Evolutionary conservation across 116 monocot genomes (phyloP).

Genomic region (Thalassia testudinum): DNA sequence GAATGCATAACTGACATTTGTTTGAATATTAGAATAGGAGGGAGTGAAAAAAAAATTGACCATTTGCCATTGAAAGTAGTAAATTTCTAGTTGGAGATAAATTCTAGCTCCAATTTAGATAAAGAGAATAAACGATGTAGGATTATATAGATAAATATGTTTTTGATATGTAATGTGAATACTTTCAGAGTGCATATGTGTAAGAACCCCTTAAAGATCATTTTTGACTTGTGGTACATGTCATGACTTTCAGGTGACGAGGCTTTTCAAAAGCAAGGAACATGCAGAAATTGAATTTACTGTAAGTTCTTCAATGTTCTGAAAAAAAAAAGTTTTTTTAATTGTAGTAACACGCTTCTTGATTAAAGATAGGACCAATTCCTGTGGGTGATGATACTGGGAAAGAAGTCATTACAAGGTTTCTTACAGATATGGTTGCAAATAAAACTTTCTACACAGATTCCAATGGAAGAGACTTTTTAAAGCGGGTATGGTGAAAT

Average conservation of each 20-base stretch:
- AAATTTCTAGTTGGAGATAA: too few relatives aligned
- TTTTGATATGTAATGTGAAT: too few relatives aligned
- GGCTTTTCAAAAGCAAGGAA: slow-evolving; percentile 65
- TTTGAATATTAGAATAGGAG: too few relatives aligned
- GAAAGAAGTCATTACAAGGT: slow-evolving; percentile 57
- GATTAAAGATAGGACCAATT: slow-evolving; percentile 62
- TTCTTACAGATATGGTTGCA: slow-evolving; percentile 60
- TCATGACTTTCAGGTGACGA: slow-evolving; percentile 24
- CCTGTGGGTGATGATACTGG: slow-evolving; percentile 51
- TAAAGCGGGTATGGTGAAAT: slow-evolving; percentile 40
- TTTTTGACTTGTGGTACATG: too few relatives aligned
- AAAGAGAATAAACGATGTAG: too few relatives aligned
- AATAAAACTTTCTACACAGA: slow-evolving; percentile 71
- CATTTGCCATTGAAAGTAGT: too few relatives aligned
- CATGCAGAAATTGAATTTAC: slow-evolving; percentile 82
- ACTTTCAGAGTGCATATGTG: too few relatives aligned
- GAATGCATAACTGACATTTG: too few relatives aligned
- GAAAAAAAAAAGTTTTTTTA: background rate
- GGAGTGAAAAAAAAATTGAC: too few relatives aligned
- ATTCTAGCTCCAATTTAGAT: too few relatives aligned
- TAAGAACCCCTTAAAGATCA: too few relatives aligned
- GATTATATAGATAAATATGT: too few relatives aligned
- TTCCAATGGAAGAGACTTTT: slow-evolving; percentile 82
- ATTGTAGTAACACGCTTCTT: background rate
- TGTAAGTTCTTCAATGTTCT: slow-evolving; percentile 25